Evolutionary conservation across 805 yeast species (phyloP), one percentile per base, ranked within the genome.

Genomic region (Aciculoconidium aculeatum): DNA sequence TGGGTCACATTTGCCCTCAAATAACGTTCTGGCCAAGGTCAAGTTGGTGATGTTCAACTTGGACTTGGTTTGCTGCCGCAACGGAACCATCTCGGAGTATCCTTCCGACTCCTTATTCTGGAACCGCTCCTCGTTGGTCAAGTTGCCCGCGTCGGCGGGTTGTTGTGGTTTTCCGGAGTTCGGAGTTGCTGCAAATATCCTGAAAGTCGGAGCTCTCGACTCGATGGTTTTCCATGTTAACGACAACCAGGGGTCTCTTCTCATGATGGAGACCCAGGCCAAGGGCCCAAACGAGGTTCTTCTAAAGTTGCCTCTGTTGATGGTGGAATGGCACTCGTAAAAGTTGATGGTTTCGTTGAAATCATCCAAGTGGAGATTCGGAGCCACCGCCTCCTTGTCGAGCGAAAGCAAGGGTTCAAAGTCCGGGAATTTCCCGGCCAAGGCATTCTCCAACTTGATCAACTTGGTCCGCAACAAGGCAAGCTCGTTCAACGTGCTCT

Each of bases 251-350:
- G 32, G 34, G 30, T 63, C 69, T 28, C 54, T 44, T 28, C 45
- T 46, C 61, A 61, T 54, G 4, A 59, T 28, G 7, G 65, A 51
- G 1, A 58, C 43, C 62, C 65, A 60, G 2, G 63, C 47, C 22
- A 60, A 55, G 1, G 67, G 67, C 4, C 67, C 69, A 36, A 47
- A 55, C 20, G 51, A 48, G 4, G 57, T 44, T 25, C 63, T 43
- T n/a, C 58, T 39, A 16, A 44, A 32, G 4, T 46, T 47, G 13
- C 51, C 59, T 25, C 49, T 54, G 6, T 51, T 41, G 3, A 58
- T 33, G 0, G 66, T 44, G 17, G 58, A 41, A 31, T 57, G 45
- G 10, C 39, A 37, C 23, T 47, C 51, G 23, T 36, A 47, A 21
- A 47, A 40, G 20, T 41, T 47, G 28, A 48, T 42, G 3, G 40